A percentile compares a stretch with the other conserved stretches of the same genome.
These are phyloP conservation scores for Fistulina hepatica DNA, from an alignment of 1,284 basidiomycete genomes.

Conservation along the genomic window DNA sequence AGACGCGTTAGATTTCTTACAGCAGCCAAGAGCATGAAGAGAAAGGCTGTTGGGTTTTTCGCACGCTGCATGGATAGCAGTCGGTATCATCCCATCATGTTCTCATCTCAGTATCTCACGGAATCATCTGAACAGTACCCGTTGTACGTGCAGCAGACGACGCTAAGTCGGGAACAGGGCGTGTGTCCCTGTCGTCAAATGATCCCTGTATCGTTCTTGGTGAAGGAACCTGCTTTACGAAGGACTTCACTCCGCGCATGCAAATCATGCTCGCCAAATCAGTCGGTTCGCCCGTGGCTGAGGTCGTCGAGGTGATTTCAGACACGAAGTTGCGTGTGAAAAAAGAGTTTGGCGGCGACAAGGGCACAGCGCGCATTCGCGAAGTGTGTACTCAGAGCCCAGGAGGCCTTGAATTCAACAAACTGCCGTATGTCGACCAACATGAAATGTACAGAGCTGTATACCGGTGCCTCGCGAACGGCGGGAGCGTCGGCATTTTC, in stretches of 20 bases:
- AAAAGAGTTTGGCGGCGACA: slow-evolving; percentile 82
- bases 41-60: slow-evolving; percentile 76
- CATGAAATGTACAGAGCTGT: slow-evolving; percentile 92
- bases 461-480: slow-evolving; percentile 78
- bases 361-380: slow-evolving; percentile 59
- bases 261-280: slow-evolving; percentile 86
- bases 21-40: slow-evolving; percentile 87
- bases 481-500: slow-evolving; percentile 90
- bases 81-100: slow-evolving; percentile 33
- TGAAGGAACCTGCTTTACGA: slow-evolving; percentile 70
- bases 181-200: slow-evolving; percentile 58
- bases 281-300: slow-evolving; percentile 68
- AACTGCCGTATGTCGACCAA: slow-evolving; percentile 81
- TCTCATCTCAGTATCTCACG: slow-evolving; percentile 2
- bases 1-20: slow-evolving; percentile 83
- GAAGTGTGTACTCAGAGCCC: slow-evolving; percentile 45
- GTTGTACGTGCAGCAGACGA: slow-evolving; percentile 88
- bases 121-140: slow-evolving; percentile 51
- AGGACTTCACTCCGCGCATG: slow-evolving; percentile 69
- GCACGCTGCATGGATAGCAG: slow-evolving; percentile 84
- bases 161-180: slow-evolving; percentile 71
- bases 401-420: slow-evolving; percentile 65
- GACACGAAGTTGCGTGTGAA: slow-evolving; percentile 82
- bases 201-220: slow-evolving; percentile 77
- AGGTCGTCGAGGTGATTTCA: slow-evolving; percentile 83